Evolutionary conservation across 228 moss, liverwort and hornwort genomes (phyloP), one percentile per base, ranked within the genome.

Genomic region (Sphagnum magellanicum): DNA sequence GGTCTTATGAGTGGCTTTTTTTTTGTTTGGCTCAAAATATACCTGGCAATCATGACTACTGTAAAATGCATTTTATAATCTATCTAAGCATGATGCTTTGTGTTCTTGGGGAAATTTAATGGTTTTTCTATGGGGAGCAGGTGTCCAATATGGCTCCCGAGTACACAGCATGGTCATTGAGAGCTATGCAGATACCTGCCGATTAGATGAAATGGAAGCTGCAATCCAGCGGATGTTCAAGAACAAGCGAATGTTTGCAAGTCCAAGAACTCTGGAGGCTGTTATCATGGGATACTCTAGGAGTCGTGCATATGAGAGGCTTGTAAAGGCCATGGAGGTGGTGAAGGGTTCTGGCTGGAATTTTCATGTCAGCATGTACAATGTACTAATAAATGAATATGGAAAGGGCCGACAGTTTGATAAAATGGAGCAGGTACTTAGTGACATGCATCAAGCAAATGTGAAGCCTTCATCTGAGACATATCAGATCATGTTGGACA

Each of bases 171-270:
- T 83, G 71, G 89, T 88, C 10, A 86, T 94, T 47, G 85, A 98
- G 64, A 79, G 82, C 72, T 98, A 98, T 64, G 94, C 98, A 51
- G 94, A 91, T 63, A 72, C 76, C 10, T 85, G 85, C 49, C 90
- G 87, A 48, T 72, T 93, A 17, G 79, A 87, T 64, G 90, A 98
- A 63, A 98, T 98, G 98, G 98, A 98, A 76, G 66, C 68, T 4
- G 83, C 87, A 16, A 79, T 92, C 50, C 78, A 83, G 6, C 84
- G 81, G 51, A 98, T 98, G 98, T 89, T 98, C 49, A 72, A 75
- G 59, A 81, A 73, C 67, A 90, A 87, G 72, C 79, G 90, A 70
- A 81, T 94, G 63, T 98, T 98, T 66, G 83, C 90, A 10, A 76
- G 85, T 12, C 77, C 91, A 9, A 94, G 76, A 67, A 72, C 87